phyloP scores from a whole-genome alignment of 495 filamentous ascomycete species.

The Saxophila tyrrhenica region DNA sequence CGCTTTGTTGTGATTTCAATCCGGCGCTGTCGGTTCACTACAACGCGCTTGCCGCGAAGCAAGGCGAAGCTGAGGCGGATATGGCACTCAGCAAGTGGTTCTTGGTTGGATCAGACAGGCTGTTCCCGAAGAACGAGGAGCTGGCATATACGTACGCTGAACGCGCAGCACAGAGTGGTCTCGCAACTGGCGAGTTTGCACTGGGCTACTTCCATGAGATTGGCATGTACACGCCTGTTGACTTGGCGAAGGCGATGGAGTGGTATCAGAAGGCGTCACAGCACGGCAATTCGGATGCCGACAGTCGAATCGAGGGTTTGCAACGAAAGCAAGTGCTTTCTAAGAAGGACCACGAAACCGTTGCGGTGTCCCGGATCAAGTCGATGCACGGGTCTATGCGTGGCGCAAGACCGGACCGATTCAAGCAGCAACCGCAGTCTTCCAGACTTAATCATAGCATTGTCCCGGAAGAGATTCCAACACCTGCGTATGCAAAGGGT shows the following conservation, averaged over 20 bases:
- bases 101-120: slow-evolving; percentile 79
- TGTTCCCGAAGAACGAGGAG: slow-evolving; percentile 91
- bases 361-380: slow-evolving; percentile 82
- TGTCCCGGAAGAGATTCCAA: slow-evolving; percentile 32
- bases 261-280: slow-evolving; percentile 90
- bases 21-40: slow-evolving; percentile 88
- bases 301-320: slow-evolving; percentile 69
- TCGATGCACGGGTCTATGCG: slow-evolving; percentile 83
- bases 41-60: slow-evolving; percentile 82
- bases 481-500: slow-evolving; percentile 26
- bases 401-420: slow-evolving; percentile 55
- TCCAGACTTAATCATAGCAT: slow-evolving; percentile 1
- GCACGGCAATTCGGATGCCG: slow-evolving; percentile 86
- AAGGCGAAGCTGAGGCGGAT: slow-evolving; percentile 81
- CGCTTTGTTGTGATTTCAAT: slow-evolving; percentile 89
- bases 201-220: slow-evolving; percentile 98
- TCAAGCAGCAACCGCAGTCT: slow-evolving; percentile 35
- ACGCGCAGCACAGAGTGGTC: slow-evolving; percentile 64
- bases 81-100: slow-evolving; percentile 99
- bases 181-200: slow-evolving; percentile 89
- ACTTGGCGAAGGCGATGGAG: slow-evolving; percentile 68
- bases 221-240: slow-evolving; percentile 71
- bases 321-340: slow-evolving; percentile 76
- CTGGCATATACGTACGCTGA: slow-evolving; percentile 85
- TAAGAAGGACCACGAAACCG: slow-evolving; percentile 81